Evolutionary conservation across 2,329 filamentous ascomycete genomes (phyloP), one percentile per base, ranked within the genome.

Genomic region (Cladosporium sp.): DNA sequence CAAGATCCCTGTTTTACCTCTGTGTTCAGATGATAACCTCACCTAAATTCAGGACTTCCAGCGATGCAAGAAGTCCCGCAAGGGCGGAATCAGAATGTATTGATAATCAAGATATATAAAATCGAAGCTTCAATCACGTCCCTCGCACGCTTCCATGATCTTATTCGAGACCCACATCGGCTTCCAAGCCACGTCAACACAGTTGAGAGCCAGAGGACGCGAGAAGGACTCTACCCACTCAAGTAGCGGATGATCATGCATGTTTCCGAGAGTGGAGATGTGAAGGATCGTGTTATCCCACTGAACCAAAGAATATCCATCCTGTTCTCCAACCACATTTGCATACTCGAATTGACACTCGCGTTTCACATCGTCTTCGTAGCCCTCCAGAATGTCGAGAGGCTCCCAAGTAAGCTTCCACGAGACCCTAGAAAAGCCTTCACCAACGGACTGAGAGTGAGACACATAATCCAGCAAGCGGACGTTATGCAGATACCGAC

Each of bases 381-480:
- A 43, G 40, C 22, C 22, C 30, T 24, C 22, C 40, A 43, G 24
- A 18, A 43, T 30, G 22, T 32, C 24, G 40, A 43, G n/a, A 29
- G 40, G 40, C 22, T 43, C 40, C 40, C 40, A 43, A 7, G 22
- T 43, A 7, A 43, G 40, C 5, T 30, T 18, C 40, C 40, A 43
- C 7, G n/a, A 11, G 15, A 43, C 40, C 24, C 12, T 43, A 13
- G 40, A 30, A 29, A 43, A 7, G 13, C 40, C 40, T n/a, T 24
- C 13, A 8, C 24, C 40, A 12, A 43, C 22, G n/a, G 40, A 13
- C 24, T 6, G 13, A 7, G 22, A 18, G n/a, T 15, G 18, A 18
- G 40, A 15, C 22, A 32, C 40, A 12, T 30, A 43, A 17, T 43
- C 22, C 40, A 43, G 40, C 22, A 43, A 17, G 11, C 12, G 22